Percentiles rank a stretch among this genome's conserved stretches.
These are phyloP conservation scores for Neckera pumila DNA, from an alignment of 225 moss, liverwort and hornwort species.

Conservation along the genomic window DNA sequence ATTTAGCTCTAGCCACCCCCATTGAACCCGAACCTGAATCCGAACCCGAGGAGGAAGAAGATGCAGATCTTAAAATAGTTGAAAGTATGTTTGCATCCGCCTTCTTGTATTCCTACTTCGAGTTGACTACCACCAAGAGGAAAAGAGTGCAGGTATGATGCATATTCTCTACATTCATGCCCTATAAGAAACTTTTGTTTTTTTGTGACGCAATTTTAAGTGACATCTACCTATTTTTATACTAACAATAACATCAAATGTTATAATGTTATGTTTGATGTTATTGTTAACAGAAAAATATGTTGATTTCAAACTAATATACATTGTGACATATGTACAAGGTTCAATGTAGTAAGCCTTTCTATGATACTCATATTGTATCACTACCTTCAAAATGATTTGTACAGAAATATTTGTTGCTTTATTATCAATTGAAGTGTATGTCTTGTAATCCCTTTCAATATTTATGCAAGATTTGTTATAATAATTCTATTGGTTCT, in stretches of 20 bases:
- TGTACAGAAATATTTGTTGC: rapidly evolving
- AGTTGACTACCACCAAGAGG: constrained; percentile 58
- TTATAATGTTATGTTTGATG: rapidly evolving
- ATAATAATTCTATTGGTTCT: not conserved
- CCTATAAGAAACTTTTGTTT: rapidly evolving
- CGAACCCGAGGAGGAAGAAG: not conserved
- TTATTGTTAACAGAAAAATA: not conserved
- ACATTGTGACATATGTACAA: not conserved
- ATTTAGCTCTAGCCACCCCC: not conserved
- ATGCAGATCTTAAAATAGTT: constrained; percentile 24
- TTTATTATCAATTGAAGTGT: not conserved
- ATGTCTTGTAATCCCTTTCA: not conserved
- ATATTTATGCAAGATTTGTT: not conserved
- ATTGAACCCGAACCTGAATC: not conserved
- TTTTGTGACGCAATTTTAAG: not conserved
- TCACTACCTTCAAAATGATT: not conserved
- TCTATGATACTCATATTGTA: not conserved
- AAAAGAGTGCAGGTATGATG: constrained; percentile 49
- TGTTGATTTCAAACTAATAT: not conserved
- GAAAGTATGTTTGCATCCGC: constrained; percentile 24
- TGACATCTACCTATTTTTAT: not conserved
- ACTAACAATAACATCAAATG: rapidly evolving
- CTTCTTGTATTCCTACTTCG: constrained; percentile 45
- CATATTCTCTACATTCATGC: rapidly evolving
- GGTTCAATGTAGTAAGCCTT: not conserved